A percentile compares a stretch with the other conserved stretches of the same genome.
Evolutionary conservation across 2,329 filamentous ascomycete species (phyloP).

Genomic region (Ophiostoma sp.): DNA sequence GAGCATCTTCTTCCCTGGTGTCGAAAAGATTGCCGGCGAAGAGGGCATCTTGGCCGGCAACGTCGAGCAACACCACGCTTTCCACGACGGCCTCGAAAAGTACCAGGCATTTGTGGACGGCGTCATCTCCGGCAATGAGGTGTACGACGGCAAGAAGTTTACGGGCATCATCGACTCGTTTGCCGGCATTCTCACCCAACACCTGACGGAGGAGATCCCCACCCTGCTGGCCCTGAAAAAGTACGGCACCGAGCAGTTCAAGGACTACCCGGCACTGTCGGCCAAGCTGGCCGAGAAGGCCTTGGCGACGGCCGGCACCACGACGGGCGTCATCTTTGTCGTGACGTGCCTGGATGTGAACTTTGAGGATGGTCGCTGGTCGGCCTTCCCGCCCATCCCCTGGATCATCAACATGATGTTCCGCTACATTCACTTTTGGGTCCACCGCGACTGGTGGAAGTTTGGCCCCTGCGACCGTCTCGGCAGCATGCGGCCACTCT

Average conservation of each 20-base stretch:
- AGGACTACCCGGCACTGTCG: conserved; percentile 31
- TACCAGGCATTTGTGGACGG: conserved; percentile 36
- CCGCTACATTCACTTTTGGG: conserved; percentile 29
- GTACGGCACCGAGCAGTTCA: conserved; percentile 38
- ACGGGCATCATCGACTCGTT: conserved; percentile 40
- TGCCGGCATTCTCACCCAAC: conserved; percentile 38
- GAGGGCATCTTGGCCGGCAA: conserved; percentile 38
- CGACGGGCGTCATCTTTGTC: conserved; percentile 29
- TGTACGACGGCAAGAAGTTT: conserved; percentile 37
- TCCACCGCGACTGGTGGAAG: conserved; percentile 33
- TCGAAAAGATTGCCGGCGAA: conserved; percentile 36
- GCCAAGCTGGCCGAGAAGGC: conserved; percentile 30
- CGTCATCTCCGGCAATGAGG: conserved; percentile 30
- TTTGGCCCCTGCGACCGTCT: conserved; percentile 34
- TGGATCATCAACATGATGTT: conserved; percentile 30
- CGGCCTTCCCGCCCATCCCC: conserved; percentile 32
- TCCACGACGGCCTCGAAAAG: conserved; percentile 37
- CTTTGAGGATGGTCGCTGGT: conserved; percentile 39
- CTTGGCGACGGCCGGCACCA: conserved; percentile 32
- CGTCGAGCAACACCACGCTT: conserved; percentile 40
- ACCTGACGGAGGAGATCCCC: conserved; percentile 44
- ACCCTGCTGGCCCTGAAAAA: conserved; percentile 39
- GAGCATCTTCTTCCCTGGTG: conserved; percentile 36
- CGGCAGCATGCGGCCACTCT: conserved; percentile 33
- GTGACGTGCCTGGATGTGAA: conserved; percentile 32